Evolutionary conservation across 192 early-diverging fungal genomes (phyloP), one percentile per base, ranked within the genome.

Genomic region (Cladochytrium replicatum): DNA sequence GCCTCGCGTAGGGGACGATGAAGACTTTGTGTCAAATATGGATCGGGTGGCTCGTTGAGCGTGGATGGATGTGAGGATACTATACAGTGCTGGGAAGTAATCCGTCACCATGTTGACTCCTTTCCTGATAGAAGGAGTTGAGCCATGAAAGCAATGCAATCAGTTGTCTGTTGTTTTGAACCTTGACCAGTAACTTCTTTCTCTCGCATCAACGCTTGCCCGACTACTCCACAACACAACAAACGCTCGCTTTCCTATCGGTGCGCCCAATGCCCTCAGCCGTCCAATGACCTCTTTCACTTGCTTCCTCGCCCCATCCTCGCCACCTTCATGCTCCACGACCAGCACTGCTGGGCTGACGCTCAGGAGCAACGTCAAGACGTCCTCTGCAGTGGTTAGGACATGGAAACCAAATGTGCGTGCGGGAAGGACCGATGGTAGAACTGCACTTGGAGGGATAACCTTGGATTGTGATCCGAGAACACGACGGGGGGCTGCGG

Each of bases 71-170:
- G n/a, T n/a, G n/a, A n/a, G n/a, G n/a, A n/a, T n/a, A n/a, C n/a
- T n/a, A n/a, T n/a, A n/a, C n/a, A n/a, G 45, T 9, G 40, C 19
- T 1, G n/a, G 11, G 44, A 11, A 29, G 40, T 1, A 6, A n/a
- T 22, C 24, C 15, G 52, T 54, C 6, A 54, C 38, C 52, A 54
- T 54, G 31, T 54, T 54, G 46, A 50, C 46, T 5, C 52, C 52
- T 22, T 52, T 25, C 0, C 46, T 54, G n/a, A n/a, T n/a, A n/a
- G n/a, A n/a, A n/a, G n/a, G n/a, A n/a, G n/a, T n/a, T n/a, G n/a
- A n/a, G n/a, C n/a, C n/a, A n/a, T n/a, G n/a, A n/a, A n/a, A n/a
- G n/a, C n/a, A n/a, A n/a, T n/a, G n/a, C n/a, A n/a, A n/a, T n/a
- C n/a, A n/a, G n/a, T n/a, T n/a, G n/a, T n/a, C n/a, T n/a, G n/a